These are phyloP conservation scores for Elongisporangium prolatum DNA, from an alignment of 352 stramenopile genomes.

Conservation along the genomic window DNA sequence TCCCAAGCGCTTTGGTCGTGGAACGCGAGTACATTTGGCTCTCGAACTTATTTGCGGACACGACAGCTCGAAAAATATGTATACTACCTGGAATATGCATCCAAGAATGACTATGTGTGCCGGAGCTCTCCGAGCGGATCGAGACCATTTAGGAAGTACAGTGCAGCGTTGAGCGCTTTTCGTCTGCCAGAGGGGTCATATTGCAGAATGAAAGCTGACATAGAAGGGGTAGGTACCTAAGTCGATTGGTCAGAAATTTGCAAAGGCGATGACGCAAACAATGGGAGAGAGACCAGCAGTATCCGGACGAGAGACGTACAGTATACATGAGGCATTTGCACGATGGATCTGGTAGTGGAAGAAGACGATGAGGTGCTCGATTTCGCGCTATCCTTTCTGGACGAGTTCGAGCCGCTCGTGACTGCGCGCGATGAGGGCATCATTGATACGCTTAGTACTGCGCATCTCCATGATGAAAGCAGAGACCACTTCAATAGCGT, in stretches of 20 bases:
- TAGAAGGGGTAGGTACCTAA: neutral
- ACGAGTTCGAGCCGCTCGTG: conserved; percentile 20
- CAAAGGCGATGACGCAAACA: neutral
- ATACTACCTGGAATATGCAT: too few species aligned
- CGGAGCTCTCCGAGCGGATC: too few species aligned
- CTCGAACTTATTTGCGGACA: too few species aligned
- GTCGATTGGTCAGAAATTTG: too few species aligned
- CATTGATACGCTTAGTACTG: neutral
- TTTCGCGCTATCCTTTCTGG: conserved; percentile 33
- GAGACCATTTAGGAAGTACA: too few species aligned
- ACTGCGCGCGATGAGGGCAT: neutral
- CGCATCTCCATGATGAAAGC: neutral
- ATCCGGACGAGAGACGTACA: neutral
- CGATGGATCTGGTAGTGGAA: neutral
- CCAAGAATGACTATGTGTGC: too few species aligned
- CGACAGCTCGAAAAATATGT: too few species aligned
- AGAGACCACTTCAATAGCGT: neutral
- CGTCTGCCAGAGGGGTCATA: too few species aligned
- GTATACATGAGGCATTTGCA: neutral
- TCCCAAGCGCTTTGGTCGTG: too few species aligned
- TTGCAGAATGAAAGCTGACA: neutral
- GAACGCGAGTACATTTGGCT: too few species aligned
- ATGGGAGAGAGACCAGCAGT: neutral
- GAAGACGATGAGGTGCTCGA: conserved; percentile 23
- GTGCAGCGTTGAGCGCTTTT: too few species aligned